Base-by-base conservation (phyloP, 2,329 filamentous ascomycete genomes). In the Phoma sp. region DNA sequence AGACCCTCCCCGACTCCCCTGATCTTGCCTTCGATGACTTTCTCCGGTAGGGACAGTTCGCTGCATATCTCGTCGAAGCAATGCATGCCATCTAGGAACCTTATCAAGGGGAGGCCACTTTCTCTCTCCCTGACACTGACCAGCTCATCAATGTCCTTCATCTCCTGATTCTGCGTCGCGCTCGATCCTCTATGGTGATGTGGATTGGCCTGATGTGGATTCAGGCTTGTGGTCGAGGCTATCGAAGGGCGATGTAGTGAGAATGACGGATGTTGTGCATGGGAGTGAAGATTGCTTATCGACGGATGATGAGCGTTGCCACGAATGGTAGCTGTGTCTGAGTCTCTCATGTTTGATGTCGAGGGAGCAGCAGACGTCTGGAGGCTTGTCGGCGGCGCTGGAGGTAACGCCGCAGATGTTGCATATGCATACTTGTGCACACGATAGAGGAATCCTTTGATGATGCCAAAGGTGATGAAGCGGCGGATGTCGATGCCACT, bases 401-500 rank as follows among this genome's bases (percentile, higher is more conserved):
- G 64, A 13, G 68, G 64, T 6, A 70, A 25, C 7, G 23, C 37
- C 1, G 58, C 59, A 2, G 58, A 63, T 4, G 61, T 67, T 10
- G 83, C 85, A 49, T 96, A 85, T 25, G 91, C 89, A 71, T 96
- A 96, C 73, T 95, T 96, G 77, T 98, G 91, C 36, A 97, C 88
- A 30, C 95, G 86, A 75, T 97, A 97, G 23, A 99, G 78, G 63
- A 96, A 90, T 13, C 93, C 93, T 77, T 98, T 98, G 73, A 98
- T 96, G 55, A 97, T 84, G 52, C 93, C 95, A 68, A 98, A 99
- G 55, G 96, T 96, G 59, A 98, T 91, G 59, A 99, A 88, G 25
- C 95, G 88, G 10, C 95, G 86, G 50, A 97, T 86, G 72, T 99
- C 95, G 52, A 99, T 86, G 67, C 88, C 88, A 10, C 83, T 80